phyloP scores from a whole-genome alignment of 225 moss, liverwort and hornwort species.

The Pleurozium schreberi region DNA sequence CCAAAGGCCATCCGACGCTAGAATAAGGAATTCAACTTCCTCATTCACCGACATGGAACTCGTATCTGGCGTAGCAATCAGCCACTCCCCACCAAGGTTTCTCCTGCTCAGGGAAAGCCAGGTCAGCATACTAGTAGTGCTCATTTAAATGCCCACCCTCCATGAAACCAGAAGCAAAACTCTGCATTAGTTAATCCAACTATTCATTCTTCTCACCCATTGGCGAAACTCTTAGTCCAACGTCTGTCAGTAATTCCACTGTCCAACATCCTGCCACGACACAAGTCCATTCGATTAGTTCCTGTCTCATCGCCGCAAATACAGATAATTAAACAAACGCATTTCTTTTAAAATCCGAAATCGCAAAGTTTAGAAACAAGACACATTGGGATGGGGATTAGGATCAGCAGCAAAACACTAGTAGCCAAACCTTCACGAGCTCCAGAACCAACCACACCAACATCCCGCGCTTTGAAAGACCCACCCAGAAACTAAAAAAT shows the following conservation, averaged over 20 bases:
- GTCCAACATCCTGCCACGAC: conserved; percentile 56
- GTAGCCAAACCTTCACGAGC: neutral
- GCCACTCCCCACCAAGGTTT: conserved; percentile 60
- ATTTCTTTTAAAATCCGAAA: neutral
- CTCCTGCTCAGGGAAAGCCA: conserved; percentile 27
- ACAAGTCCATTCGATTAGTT: neutral
- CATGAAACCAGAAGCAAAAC: neutral
- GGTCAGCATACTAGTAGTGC: neutral
- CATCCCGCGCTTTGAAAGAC: neutral
- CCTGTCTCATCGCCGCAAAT: neutral
- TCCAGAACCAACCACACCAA: neutral
- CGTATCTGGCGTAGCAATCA: conserved; percentile 65
- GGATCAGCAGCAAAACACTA: neutral
- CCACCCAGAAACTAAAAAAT: neutral
- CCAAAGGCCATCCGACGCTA: conserved; percentile 95
- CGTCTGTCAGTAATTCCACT: conserved; percentile 46
- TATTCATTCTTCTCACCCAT: conserved; percentile 28
- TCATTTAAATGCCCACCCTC: neutral
- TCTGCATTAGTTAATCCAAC: neutral
- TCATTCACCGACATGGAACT: conserved; percentile 39
- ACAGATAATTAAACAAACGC: neutral
- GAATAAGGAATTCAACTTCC: conserved; percentile 62
- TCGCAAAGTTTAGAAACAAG: neutral
- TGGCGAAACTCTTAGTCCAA: conserved; percentile 58
- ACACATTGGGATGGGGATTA: neutral